Base-by-base conservation (phyloP, 1,139 yeast genomes). In the Sugiyamaella xylanicola region DNA sequence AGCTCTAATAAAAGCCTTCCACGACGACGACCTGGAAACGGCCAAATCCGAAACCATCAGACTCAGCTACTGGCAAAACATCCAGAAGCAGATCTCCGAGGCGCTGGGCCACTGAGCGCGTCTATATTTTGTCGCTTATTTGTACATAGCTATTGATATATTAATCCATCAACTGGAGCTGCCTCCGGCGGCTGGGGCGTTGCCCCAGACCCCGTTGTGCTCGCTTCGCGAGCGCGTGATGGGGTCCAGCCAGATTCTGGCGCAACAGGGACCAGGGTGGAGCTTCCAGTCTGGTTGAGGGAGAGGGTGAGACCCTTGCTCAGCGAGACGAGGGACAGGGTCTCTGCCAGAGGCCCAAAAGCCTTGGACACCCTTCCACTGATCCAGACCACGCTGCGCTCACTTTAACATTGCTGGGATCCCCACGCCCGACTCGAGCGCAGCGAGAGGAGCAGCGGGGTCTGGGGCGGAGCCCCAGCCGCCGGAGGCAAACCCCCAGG, bases 61-160 rank as follows among this genome's bases (percentile, higher is more conserved):
- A 61, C 73, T 93, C 60, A 88, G 88, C 68, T 93, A 91, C 68
- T 92, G 97, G 96, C 80, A 79, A 49, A 91, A 88, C 67, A 83
- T 92, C 43, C 83, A 82, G 51, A 80, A 79, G 49, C 92, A 89
- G 3, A 80, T 91, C 47, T 82, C 37, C 8, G 45, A 46, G 4
- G 46, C 46, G n/a, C 48, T 40, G 2, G 21, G 29, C 35, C 29
- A 40, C 25, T 46, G 15, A 40, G 36, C 29, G 20, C n/a, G n/a
- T n/a, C n/a, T n/a, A n/a, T n/a, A n/a, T n/a, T n/a, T n/a, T n/a
- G n/a, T 15, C 19, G 8, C 29, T 29, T 11, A 20, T 22, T 19
- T 20, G 25, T 20, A 41, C 7, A 41, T 41, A 41, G 16, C n/a
- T 19, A 9, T 41, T n/a, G n/a, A 41, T 41, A 17, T 7, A 41